phyloP scores from a whole-genome alignment of 1,284 basidiomycete genomes.

The Boletus albobrunnescens region DNA sequence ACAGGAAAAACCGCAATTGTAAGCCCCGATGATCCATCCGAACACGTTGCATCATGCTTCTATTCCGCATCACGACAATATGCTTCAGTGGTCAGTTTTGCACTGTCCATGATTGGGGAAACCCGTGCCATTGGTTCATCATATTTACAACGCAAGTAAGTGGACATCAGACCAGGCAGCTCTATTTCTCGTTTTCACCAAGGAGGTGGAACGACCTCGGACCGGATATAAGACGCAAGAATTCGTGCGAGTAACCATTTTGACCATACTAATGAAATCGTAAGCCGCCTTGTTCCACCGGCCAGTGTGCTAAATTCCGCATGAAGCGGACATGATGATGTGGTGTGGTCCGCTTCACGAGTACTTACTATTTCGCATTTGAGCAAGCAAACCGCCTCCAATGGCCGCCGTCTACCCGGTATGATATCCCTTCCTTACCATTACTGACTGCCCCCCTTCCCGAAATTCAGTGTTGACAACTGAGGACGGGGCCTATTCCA shows the following conservation, averaged over 20 bases:
- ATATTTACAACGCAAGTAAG: too few species aligned
- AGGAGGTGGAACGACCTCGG: neutral
- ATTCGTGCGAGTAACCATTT: neutral
- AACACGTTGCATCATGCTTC: neutral
- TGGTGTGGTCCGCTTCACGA: neutral
- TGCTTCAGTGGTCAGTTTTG: neutral
- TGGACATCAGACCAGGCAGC: neutral
- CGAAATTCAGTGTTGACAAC: too few species aligned
- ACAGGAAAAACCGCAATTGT: too few species aligned
- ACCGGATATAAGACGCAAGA: neutral
- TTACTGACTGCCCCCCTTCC: neutral
- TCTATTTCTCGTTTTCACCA: neutral
- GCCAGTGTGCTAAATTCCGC: neutral
- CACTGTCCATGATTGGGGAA: too few species aligned
- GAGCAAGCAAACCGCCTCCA: neutral
- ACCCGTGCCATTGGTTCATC: too few species aligned
- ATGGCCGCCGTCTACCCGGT: too few species aligned
- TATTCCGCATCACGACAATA: too few species aligned
- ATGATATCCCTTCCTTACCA: neutral
- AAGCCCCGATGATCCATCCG: neutral
- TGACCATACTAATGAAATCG: neutral
- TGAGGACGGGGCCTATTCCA: too few species aligned
- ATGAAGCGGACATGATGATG: conserved; percentile 6
- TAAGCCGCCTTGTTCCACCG: neutral
- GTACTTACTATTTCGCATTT: neutral